Evolutionary conservation across 73 alveolate species (phyloP).

Genomic region (Uronychia binucleata): DNA sequence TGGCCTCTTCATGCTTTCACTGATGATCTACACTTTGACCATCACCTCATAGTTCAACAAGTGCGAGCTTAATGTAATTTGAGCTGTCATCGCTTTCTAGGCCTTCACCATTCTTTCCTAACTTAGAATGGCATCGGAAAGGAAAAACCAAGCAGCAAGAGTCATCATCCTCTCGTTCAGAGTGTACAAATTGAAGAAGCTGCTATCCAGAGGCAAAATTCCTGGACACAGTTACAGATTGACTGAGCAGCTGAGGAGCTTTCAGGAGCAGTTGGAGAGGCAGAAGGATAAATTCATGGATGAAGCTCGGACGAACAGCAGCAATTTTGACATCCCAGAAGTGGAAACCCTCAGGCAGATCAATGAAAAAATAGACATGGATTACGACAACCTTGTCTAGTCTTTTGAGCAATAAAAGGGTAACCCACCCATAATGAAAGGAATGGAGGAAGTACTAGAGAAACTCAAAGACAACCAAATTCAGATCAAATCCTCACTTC

Average conservation of each 20-base stretch:
- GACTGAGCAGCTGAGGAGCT: neutral
- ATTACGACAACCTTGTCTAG: slow-evolving; percentile 8
- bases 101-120: neutral
- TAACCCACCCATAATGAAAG: neutral
- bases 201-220: neutral
- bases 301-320: neutral
- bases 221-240: neutral
- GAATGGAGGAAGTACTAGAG: neutral
- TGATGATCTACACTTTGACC: slow-evolving; percentile 51
- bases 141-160: slow-evolving; percentile 17
- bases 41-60: slow-evolving; percentile 22
- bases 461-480: neutral
- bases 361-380: slow-evolving; percentile 37
- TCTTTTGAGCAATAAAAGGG: slow-evolving; percentile 7
- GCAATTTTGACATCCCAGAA: slow-evolving; percentile 15
- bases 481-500: neutral
- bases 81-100: neutral
- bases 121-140: neutral
- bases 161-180: neutral
- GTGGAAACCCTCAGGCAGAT: slow-evolving; percentile 20
- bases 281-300: neutral
- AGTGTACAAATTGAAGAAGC: neutral
- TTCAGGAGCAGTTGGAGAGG: neutral
- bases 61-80: slow-evolving; percentile 23
- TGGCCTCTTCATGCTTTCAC: slow-evolving; percentile 61